A percentile compares a stretch with the other conserved stretches of the same genome.
phyloP scores from a whole-genome alignment of 306 rosid species.

The Ceratonia siliqua region DNA sequence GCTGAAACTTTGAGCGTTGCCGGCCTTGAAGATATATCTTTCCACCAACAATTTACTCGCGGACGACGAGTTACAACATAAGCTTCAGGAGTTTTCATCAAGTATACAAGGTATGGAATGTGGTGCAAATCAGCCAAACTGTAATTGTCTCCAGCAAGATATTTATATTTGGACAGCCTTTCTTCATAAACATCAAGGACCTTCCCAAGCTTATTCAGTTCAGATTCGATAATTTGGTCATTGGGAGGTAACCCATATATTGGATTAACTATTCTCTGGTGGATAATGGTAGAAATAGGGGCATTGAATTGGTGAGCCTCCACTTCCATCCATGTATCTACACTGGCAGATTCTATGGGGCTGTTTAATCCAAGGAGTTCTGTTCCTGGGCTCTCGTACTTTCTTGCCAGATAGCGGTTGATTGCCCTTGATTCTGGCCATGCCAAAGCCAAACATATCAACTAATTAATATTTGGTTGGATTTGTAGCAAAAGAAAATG shows the following conservation, averaged over 20 bases:
- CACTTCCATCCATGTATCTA: background rate
- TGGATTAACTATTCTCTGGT: background rate
- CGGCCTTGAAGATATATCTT: conserved; percentile 16
- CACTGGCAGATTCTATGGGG: background rate
- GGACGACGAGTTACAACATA: background rate
- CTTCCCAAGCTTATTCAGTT: background rate
- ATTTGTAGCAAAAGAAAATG: too few relatives aligned
- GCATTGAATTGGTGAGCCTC: background rate
- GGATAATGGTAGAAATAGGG: background rate
- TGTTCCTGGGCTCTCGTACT: background rate
- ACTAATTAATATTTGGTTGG: too few relatives aligned
- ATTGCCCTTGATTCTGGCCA: conserved; percentile 32
- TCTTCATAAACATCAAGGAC: background rate
- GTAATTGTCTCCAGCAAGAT: background rate
- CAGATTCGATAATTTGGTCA: background rate
- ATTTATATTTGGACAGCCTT: background rate
- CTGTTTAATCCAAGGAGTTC: conserved; percentile 26
- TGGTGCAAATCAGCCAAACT: background rate
- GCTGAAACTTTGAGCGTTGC: background rate
- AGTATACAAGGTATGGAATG: background rate
- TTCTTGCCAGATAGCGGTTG: conserved; percentile 14
- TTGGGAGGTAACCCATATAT: background rate
- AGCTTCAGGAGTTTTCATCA: background rate
- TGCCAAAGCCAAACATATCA: too few relatives aligned
- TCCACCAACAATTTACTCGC: conserved; percentile 24